Percentiles rank a stretch among this genome's conserved stretches.
These are phyloP conservation scores for Tetrapisispora nanseiensis DNA, from an alignment of 805 yeast species.

Conservation along the genomic window DNA sequence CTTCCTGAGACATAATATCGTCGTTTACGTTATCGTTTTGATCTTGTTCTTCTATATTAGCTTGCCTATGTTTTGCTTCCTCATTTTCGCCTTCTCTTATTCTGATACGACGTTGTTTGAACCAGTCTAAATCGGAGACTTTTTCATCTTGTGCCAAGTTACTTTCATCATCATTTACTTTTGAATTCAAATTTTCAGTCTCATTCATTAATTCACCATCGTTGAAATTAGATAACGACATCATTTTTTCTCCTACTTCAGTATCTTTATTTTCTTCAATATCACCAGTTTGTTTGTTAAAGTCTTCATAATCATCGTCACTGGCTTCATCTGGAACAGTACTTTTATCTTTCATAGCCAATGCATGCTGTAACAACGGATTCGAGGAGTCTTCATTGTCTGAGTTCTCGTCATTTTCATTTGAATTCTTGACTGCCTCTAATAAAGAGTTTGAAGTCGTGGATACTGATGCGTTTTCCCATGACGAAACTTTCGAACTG, in stretches of 20 bases:
- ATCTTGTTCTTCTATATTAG: constrained; percentile 6
- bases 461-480: constrained; percentile 38
- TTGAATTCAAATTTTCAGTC: no score
- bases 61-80: constrained; percentile 6
- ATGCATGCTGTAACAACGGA: constrained; percentile 33
- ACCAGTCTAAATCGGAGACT: constrained; percentile 80
- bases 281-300: constrained; percentile 11
- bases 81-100: constrained; percentile 42
- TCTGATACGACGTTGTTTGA: constrained; percentile 61
- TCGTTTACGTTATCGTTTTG: constrained; percentile 5
- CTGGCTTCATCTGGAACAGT: constrained; percentile 31
- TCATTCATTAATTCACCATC: not conserved
- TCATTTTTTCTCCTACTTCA: constrained; percentile 41
- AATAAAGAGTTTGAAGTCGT: constrained; percentile 4
- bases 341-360: constrained; percentile 28
- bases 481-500: constrained; percentile 54
- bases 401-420: constrained; percentile 23
- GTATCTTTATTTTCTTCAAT: constrained; percentile 15
- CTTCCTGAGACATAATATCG: not conserved
- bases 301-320: constrained; percentile 37
- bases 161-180: constrained; percentile 3
- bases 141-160: constrained; percentile 38
- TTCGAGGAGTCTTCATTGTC: constrained; percentile 24
- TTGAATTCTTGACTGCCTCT: constrained; percentile 14
- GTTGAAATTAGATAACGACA: constrained; percentile 30